Conservation (phyloP, 768 basidiomycete genomes). For the Boletus sensibilis region DNA sequence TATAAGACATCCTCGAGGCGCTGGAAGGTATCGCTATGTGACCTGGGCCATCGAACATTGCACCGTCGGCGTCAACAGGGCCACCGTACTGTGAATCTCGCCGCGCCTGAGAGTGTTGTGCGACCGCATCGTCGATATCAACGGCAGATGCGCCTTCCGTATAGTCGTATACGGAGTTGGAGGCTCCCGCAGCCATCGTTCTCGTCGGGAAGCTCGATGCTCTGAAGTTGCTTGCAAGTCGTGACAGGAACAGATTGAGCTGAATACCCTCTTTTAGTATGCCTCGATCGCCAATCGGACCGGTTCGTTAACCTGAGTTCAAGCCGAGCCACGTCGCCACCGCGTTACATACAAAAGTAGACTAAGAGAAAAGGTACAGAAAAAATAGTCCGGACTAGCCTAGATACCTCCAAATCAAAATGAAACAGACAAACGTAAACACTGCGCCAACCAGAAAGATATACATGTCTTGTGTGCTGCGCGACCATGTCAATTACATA, state of each 20-base stretch:
- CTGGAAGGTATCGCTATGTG: constrained; percentile 72
- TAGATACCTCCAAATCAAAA: constrained; percentile 87
- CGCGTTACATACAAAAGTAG: not conserved
- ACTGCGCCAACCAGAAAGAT: constrained; percentile 85
- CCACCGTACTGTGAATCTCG: constrained; percentile 64
- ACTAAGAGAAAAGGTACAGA: constrained; percentile 1
- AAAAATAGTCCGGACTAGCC: constrained; percentile 41
- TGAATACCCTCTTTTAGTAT: constrained; percentile 16
- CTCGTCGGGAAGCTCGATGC: not conserved
- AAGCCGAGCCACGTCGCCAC: not conserved
- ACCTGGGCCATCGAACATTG: constrained; percentile 75
- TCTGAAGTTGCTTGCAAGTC: not conserved
- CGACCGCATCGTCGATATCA: constrained; percentile 67
- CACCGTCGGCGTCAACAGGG: constrained; percentile 52
- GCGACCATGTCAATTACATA: constrained; percentile 10
- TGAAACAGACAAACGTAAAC: constrained; percentile 92
- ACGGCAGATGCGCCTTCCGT: constrained; percentile 81
- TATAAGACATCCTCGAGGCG: constrained; percentile 73
- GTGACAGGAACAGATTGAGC: not conserved
- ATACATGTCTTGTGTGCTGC: constrained; percentile 91
- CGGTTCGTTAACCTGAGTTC: not conserved
- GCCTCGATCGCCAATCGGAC: not conserved
- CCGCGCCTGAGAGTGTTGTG: constrained; percentile 49
- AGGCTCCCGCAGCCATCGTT: constrained; percentile 17
- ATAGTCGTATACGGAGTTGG: constrained; percentile 53